Conservation (phyloP, 306 rosid species). For the Rosa rugosa region DNA sequence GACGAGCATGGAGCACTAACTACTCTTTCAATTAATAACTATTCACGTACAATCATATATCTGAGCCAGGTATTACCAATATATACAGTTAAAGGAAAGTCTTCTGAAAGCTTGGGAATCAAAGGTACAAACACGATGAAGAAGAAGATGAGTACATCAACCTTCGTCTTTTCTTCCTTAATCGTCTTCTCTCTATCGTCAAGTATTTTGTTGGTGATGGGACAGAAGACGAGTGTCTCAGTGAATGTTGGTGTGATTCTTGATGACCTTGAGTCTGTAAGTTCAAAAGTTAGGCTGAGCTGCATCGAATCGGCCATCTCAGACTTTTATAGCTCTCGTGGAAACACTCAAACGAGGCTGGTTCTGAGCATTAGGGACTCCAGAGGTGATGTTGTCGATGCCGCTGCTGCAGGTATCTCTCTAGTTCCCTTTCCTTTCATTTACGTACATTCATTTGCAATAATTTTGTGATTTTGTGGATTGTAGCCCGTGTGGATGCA, state of each 20-base stretch:
- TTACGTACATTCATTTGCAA: neutral
- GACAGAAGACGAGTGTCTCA: slow-evolving; percentile 4
- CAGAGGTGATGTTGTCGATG: slow-evolving; percentile 5
- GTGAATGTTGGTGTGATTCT: slow-evolving; percentile 33
- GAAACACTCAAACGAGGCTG: slow-evolving; percentile 18
- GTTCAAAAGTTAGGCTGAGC: slow-evolving; percentile 26
- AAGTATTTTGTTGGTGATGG: neutral
- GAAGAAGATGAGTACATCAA: neutral
- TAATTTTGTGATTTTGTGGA: too few species aligned
- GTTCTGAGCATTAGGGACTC: slow-evolving; percentile 14
- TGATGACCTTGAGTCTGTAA: slow-evolving; percentile 16
- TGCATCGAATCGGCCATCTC: slow-evolving; percentile 32
- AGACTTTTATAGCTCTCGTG: slow-evolving; percentile 22
- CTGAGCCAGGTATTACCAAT: too few species aligned
- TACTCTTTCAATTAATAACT: too few species aligned
- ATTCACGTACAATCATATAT: too few species aligned
- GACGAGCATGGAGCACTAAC: too few species aligned
- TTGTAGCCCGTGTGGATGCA: too few species aligned
- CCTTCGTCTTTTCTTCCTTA: neutral
- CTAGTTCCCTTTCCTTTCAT: too few species aligned
- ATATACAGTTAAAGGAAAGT: too few species aligned
- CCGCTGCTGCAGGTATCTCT: slow-evolving; percentile 30
- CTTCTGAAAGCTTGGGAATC: too few species aligned
- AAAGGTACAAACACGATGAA: too few species aligned
- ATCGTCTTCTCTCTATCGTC: neutral